Evolutionary conservation across 768 basidiomycete species (phyloP).

Genomic region (Daedalea quercina): DNA sequence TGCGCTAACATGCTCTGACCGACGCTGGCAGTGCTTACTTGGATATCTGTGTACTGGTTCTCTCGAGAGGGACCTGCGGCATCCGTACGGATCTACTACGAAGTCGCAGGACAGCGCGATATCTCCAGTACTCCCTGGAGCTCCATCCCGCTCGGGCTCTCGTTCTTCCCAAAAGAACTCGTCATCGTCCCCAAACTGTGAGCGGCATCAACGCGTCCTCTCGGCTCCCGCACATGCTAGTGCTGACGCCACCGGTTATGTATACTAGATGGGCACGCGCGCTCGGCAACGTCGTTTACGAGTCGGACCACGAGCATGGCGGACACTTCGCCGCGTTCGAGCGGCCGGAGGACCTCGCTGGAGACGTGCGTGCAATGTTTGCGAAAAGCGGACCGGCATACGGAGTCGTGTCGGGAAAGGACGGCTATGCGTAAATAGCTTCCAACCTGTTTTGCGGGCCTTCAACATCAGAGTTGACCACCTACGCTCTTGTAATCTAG

Average conservation of each 20-base stretch:
- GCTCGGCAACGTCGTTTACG: slow-evolving; percentile 19
- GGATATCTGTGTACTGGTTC: slow-evolving; percentile 33
- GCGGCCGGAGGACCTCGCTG: slow-evolving; percentile 17
- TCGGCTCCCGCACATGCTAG: too few species aligned
- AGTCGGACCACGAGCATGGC: slow-evolving; percentile 17
- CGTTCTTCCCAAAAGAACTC: slow-evolving; percentile 25
- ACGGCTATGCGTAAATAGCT: slow-evolving; percentile 6
- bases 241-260: too few species aligned
- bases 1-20: too few species aligned
- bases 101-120: slow-evolving; percentile 10
- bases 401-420: slow-evolving; percentile 12
- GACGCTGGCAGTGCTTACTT: slow-evolving; percentile 30
- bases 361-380: slow-evolving; percentile 22
- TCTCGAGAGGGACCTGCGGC: slow-evolving; percentile 27
- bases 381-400: slow-evolving; percentile 19
- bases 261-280: slow-evolving; percentile 15
- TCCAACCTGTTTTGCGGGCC: not conserved
- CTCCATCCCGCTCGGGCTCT: slow-evolving; percentile 22
- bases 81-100: slow-evolving; percentile 26
- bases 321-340: slow-evolving; percentile 24
- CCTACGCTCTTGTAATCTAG: not conserved
- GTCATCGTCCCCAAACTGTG: slow-evolving; percentile 13
- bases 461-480: not conserved
- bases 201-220: too few species aligned
- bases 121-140: not conserved